Conservation (phyloP, 2,329 filamentous ascomycete species). For the Phoma sp. region DNA sequence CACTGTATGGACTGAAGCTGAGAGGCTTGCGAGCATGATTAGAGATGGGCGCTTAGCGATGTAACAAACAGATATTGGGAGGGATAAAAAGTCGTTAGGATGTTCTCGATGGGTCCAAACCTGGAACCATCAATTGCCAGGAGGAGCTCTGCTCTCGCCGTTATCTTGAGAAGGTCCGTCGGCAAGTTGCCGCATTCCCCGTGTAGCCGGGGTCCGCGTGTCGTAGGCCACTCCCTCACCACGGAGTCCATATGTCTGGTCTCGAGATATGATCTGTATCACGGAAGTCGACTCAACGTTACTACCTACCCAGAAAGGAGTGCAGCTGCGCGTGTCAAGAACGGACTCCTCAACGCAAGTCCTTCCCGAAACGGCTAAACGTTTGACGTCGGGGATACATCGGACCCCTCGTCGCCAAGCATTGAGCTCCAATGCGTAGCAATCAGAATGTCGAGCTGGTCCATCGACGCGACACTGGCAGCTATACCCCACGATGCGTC, state of each 20-base stretch:
- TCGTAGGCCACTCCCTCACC: conserved; percentile 2
- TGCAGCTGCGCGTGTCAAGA: not conserved
- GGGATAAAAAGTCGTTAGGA: not conserved
- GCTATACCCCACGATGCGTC: conserved; percentile 42
- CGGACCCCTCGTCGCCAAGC: not conserved
- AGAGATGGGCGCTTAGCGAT: conserved; percentile 5
- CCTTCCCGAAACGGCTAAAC: not conserved
- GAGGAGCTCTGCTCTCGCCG: conserved; percentile 8
- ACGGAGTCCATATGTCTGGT: not conserved
- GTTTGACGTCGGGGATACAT: too few species aligned
- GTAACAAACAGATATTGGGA: not conserved
- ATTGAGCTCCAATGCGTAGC: conserved; percentile 13
- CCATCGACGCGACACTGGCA: conserved; percentile 7
- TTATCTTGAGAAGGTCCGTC: conserved; percentile 17
- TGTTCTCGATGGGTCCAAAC: not conserved
- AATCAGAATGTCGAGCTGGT: conserved; percentile 7
- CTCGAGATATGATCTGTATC: not conserved
- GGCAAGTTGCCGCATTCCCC: conserved; percentile 13
- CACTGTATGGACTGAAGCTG: conserved; percentile 5
- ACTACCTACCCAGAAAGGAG: not conserved
- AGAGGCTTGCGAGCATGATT: not conserved
- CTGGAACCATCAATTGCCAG: conserved; percentile 11
- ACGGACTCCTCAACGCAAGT: not conserved
- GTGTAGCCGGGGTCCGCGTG: not conserved
- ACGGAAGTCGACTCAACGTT: not conserved